Evolutionary conservation across 1,284 basidiomycete genomes (phyloP), one percentile per base, ranked within the genome.

Genomic region (Malassezia sp.): DNA sequence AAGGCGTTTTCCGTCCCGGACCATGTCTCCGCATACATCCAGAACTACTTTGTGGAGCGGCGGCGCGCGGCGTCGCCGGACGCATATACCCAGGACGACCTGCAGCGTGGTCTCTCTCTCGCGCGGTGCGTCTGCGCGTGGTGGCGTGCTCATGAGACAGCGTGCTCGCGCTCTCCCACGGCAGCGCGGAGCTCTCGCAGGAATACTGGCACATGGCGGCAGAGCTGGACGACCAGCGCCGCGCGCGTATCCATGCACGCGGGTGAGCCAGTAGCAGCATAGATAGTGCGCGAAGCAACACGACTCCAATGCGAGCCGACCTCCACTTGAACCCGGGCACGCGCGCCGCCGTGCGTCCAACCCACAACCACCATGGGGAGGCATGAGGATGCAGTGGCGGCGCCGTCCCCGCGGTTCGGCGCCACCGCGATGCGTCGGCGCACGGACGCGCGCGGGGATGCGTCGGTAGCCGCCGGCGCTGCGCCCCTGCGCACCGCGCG

Each of bases 31-130:
- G 52, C 60, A 34, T 53, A 57, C 21, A 65, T 67, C 36, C 59
- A 63, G 42, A 34, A 58, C 15, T 61, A 65, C 24, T 67, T 67
- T 52, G 64, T 67, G 11, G 47, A 50, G 21, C 51, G 56, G 12
- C 45, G 62, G 6, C 51, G 35, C 21, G 40, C 26, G n/a, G 35
- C 28, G 15, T 31, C 36, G n/a, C 41, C 47, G 9, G 47, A 43
- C 12, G 30, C 41, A 5, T 44, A 53, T 8, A 49, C 53, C 0
- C 60, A 64, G 43, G 56, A 60, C 14, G 62, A 64, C 36, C 49
- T 64, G 41, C 48, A 60, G 42, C 47, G 58, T 11, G 49, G 59
- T 15, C 58, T 64, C 43, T 42, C 43, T 11, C 41, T 60, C n/a
- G 60, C 60, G 15, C 51, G 53, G 12, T 33, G 18, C 45, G 22